phyloP scores from a whole-genome alignment of 129 eudicot genomes.

The Rutidosis leptorrhynchoides region DNA sequence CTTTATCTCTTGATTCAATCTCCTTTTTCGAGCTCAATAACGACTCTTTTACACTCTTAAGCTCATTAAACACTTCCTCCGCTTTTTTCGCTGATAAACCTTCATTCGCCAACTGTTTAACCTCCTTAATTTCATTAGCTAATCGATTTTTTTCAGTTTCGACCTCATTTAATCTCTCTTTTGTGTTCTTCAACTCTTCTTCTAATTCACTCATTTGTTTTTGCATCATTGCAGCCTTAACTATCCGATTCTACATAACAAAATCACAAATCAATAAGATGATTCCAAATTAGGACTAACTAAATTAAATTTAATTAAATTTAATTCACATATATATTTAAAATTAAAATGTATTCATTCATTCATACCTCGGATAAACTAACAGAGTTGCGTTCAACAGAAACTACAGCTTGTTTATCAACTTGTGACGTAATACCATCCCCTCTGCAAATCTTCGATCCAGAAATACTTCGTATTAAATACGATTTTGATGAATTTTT shows the following conservation, averaged over 20 bases:
- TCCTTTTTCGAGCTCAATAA: conserved; percentile 38
- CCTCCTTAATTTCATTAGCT: conserved; percentile 33
- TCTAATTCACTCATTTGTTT: conserved; percentile 41
- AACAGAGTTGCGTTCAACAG: conserved; percentile 36
- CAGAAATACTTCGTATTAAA: conserved; percentile 51
- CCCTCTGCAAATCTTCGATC: conserved; percentile 61
- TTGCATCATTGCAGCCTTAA: conserved; percentile 44
- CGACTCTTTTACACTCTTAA: conserved; percentile 38
- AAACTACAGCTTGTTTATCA: conserved; percentile 47
- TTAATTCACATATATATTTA: not conserved
- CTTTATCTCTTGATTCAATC: conserved; percentile 38
- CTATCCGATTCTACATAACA: conserved; percentile 39
- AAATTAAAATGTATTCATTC: not conserved
- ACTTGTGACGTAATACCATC: conserved; percentile 49
- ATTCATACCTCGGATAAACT: conserved; percentile 50
- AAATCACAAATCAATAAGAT: conserved; percentile 10
- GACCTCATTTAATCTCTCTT: conserved; percentile 25
- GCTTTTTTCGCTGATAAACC: conserved; percentile 34
- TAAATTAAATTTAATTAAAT: not conserved
- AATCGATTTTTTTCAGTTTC: conserved; percentile 40
- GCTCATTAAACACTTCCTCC: conserved; percentile 34
- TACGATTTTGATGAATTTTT: conserved; percentile 32
- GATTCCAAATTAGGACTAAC: not conserved
- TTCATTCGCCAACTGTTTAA: conserved; percentile 26
- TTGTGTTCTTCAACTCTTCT: conserved; percentile 49